Conservation (phyloP, 768 basidiomycete genomes). For the Tylopilus intermedius region DNA sequence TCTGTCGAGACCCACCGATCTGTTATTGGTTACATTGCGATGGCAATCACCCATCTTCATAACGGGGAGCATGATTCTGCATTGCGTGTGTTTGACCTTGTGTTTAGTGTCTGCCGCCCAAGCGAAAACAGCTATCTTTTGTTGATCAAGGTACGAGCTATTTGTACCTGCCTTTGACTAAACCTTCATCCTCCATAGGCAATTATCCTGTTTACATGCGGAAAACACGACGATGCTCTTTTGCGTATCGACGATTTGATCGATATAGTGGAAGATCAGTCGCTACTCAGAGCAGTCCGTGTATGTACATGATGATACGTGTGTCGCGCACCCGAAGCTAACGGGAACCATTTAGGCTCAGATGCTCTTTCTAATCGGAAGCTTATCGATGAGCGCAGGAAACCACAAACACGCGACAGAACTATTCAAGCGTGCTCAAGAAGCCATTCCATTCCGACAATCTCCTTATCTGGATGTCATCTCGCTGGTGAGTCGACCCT, state of each 20-base stretch:
- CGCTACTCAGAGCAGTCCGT: neutral
- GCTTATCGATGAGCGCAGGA: neutral
- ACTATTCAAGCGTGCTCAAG: neutral
- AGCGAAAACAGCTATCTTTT: constrained; percentile 1
- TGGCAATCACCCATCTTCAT: neutral
- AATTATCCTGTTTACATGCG: constrained; percentile 3
- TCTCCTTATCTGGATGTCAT: neutral
- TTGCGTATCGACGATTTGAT: neutral
- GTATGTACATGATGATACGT: neutral
- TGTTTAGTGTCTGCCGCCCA: neutral
- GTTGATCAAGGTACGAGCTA: neutral
- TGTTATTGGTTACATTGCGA: constrained; percentile 8
- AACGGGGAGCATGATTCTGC: neutral
- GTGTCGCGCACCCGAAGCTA: too few species aligned
- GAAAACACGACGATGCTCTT: constrained; percentile 6
- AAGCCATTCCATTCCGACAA: neutral
- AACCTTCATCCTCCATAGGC: neutral
- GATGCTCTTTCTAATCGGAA: neutral
- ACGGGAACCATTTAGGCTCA: neutral
- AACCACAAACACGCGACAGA: neutral
- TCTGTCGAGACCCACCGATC: constrained; percentile 8
- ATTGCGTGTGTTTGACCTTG: constrained; percentile 2
- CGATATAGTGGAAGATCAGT: neutral
- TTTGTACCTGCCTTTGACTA: neutral
- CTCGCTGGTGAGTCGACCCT: neutral